These are phyloP conservation scores for Vitis rupestris DNA, from an alignment of 164 flowering plant genomes.

Conservation along the genomic window DNA sequence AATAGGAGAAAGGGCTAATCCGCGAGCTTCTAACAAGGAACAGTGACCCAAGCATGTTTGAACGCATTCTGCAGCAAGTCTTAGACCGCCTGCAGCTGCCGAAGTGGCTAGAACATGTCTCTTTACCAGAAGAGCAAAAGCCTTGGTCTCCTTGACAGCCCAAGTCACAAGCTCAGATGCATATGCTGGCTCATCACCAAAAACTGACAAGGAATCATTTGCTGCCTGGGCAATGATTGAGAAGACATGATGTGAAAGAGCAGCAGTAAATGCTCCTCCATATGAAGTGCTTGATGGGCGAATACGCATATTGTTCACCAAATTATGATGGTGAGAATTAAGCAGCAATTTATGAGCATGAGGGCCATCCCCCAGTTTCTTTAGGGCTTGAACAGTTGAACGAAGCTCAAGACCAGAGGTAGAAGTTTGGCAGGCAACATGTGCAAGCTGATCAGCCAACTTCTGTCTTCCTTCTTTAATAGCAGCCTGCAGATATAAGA, in stretches of 20 bases:
- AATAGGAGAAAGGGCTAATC: constrained; percentile 80
- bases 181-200: constrained; percentile 69
- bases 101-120: constrained; percentile 69
- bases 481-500: constrained; percentile 44
- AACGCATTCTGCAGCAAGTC: constrained; percentile 85
- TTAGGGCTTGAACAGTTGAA: constrained; percentile 68
- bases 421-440: constrained; percentile 74
- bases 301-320: constrained; percentile 57
- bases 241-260: constrained; percentile 79
- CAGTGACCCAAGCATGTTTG: constrained; percentile 84
- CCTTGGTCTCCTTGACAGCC: constrained; percentile 54
- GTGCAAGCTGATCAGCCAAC: constrained; percentile 82
- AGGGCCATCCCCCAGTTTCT: constrained; percentile 88
- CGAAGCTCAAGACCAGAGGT: constrained; percentile 79
- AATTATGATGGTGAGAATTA: constrained; percentile 62
- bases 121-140: constrained; percentile 68
- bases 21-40: constrained; percentile 76
- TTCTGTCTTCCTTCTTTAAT: constrained; percentile 59
- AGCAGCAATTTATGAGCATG: constrained; percentile 83
- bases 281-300: constrained; percentile 58
- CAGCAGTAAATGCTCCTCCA: constrained; percentile 70
- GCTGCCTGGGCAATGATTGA: constrained; percentile 89
- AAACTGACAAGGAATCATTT: constrained; percentile 70
- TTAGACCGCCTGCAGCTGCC: constrained; percentile 81
- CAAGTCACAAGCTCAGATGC: constrained; percentile 93